These are phyloP conservation scores for Ophiorrhiza pumila DNA, from an alignment of 257 asterid genomes.

Conservation along the genomic window DNA sequence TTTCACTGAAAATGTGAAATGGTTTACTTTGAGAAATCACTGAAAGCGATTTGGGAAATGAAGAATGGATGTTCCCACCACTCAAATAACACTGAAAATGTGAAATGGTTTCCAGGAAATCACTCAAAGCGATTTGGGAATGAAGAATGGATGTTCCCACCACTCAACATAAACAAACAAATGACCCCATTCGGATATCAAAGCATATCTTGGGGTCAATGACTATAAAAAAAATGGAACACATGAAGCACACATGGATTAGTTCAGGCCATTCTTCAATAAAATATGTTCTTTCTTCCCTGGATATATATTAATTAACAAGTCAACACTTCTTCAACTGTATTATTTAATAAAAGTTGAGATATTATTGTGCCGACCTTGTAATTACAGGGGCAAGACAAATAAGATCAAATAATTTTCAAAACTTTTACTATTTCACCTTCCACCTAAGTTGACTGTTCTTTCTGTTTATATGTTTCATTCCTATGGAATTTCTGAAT, in stretches of 20 bases:
- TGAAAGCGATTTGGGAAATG: background rate
- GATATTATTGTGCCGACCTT: background rate
- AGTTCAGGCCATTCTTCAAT: background rate
- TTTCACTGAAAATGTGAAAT: no score
- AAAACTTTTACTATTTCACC: background rate
- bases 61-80: background rate
- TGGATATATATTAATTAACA: background rate
- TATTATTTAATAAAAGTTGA: no score
- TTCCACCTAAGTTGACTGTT: conserved; percentile 1
- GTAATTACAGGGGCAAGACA: background rate
- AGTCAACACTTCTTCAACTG: background rate
- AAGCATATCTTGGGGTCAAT: no score
- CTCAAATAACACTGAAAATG: background rate
- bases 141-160: background rate
- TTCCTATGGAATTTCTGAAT: background rate
- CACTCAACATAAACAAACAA: background rate
- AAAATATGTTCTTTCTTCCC: background rate
- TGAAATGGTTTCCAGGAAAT: no score
- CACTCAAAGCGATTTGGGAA: background rate
- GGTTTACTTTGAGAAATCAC: no score
- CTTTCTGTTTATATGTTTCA: background rate
- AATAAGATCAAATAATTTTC: background rate
- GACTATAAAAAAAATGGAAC: no score
- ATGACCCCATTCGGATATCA: no score
- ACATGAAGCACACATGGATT: conserved; percentile 7